Percentiles rank a stretch among this genome's conserved stretches.
Conservation (phyloP, 2,329 filamentous ascomycete species). For the Ambrosiella beaveri region DNA sequence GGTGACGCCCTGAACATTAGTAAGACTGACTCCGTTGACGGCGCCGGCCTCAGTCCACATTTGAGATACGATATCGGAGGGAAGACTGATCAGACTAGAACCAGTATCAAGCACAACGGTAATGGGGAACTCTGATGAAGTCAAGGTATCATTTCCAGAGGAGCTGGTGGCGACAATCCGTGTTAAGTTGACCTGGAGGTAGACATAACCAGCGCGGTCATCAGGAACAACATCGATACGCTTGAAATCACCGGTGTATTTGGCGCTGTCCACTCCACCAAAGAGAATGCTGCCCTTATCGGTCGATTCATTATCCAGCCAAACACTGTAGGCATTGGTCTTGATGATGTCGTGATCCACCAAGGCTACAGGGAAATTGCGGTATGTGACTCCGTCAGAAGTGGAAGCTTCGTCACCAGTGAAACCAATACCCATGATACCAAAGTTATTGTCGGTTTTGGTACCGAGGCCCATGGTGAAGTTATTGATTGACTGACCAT, state of each 20-base stretch:
- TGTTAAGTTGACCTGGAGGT: conserved; percentile 32
- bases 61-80: conserved; percentile 37
- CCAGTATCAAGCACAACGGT: conserved; percentile 57
- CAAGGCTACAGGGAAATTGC: conserved; percentile 49
- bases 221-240: conserved; percentile 38
- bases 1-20: conserved; percentile 11
- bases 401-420: conserved; percentile 31
- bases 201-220: conserved; percentile 24
- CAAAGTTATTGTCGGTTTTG: conserved; percentile 36
- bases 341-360: conserved; percentile 45
- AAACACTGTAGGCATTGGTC: conserved; percentile 53
- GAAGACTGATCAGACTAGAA: conserved; percentile 55
- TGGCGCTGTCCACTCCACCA: conserved; percentile 62
- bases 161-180: conserved; percentile 30
- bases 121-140: conserved; percentile 28
- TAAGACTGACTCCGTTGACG: conserved; percentile 20
- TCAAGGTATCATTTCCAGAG: conserved; percentile 31
- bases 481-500: conserved; percentile 31
- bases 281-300: conserved; percentile 58
- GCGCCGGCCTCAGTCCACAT: conserved; percentile 40
- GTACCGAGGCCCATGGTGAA: conserved; percentile 42
- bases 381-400: conserved; percentile 21
- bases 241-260: conserved; percentile 48
- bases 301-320: conserved; percentile 42
- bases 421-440: conserved; percentile 45